Evolutionary conservation across 768 basidiomycete genomes (phyloP).

Genomic region (Leccinum broughii): DNA sequence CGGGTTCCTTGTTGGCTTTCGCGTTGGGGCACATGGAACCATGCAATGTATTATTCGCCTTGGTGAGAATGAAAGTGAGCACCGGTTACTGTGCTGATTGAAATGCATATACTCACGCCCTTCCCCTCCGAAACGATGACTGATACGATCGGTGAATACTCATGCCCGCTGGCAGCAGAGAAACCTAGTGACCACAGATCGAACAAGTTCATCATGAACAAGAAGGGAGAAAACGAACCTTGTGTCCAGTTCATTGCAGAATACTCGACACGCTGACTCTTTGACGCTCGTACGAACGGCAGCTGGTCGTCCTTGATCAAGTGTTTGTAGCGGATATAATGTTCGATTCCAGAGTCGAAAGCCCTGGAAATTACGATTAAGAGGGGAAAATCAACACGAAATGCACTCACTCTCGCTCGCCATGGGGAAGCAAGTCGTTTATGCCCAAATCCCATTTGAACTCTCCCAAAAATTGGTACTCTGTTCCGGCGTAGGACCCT

Average conservation of each 20-base stretch:
- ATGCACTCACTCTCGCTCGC: conserved; percentile 57
- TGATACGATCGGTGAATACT: conserved; percentile 48
- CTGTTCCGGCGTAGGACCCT: conserved; percentile 42
- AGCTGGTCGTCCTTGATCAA: conserved; percentile 45
- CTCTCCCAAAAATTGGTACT: conserved; percentile 55
- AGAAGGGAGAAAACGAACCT: conserved; percentile 38
- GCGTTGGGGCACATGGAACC: conserved; percentile 64
- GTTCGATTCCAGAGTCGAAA: conserved; percentile 50
- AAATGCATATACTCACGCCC: conserved; percentile 40
- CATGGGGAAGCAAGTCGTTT: conserved; percentile 62
- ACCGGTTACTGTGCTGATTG: neutral
- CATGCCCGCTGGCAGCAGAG: conserved; percentile 47
- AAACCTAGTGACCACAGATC: conserved; percentile 52
- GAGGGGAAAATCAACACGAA: neutral
- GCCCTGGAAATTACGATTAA: conserved; percentile 34
- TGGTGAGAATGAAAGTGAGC: conserved; percentile 18
- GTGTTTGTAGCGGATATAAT: conserved; percentile 54
- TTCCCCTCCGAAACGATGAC: conserved; percentile 50
- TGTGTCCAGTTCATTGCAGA: conserved; percentile 73
- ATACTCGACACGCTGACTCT: conserved; percentile 57
- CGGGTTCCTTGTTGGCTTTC: conserved; percentile 44
- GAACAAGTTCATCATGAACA: neutral
- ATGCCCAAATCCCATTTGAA: conserved; percentile 60
- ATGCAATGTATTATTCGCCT: conserved; percentile 68
- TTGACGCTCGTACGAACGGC: conserved; percentile 56